A percentile compares a stretch with the other conserved stretches of the same genome.
Conservation (phyloP, 108 stramenopile species). For the Mayamaea pseudoterrestris region DNA sequence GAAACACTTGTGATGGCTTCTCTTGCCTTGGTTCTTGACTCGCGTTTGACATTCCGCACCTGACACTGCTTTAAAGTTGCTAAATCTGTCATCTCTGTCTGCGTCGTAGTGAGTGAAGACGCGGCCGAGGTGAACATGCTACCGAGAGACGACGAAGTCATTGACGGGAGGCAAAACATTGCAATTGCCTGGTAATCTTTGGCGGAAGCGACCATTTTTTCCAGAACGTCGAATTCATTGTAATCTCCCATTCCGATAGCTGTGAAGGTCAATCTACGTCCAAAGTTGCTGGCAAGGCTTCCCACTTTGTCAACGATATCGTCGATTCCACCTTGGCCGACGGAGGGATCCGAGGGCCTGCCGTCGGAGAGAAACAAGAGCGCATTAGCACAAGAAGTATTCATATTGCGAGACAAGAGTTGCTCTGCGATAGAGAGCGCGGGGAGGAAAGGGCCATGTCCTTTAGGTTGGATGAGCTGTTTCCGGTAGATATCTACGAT, state of each 20-base stretch:
- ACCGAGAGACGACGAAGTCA: constrained; percentile 1
- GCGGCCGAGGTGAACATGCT: background rate
- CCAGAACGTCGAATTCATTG: constrained; percentile 26
- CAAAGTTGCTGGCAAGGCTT: constrained; percentile 23
- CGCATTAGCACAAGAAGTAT: constrained; percentile 3
- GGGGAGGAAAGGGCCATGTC: constrained; percentile 16
- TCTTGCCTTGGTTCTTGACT: background rate
- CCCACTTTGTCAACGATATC: constrained; percentile 10
- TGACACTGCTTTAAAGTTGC: background rate
- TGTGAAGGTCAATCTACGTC: constrained; percentile 29
- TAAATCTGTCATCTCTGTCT: background rate
- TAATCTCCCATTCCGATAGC: constrained; percentile 32
- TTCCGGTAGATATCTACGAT: background rate
- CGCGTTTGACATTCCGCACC: background rate
- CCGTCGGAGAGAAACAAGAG: constrained; percentile 43
- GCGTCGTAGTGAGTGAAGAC: background rate
- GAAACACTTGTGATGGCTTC: background rate
- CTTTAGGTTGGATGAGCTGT: background rate
- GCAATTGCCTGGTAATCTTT: constrained; percentile 22
- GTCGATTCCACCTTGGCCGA: background rate
- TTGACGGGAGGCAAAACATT: constrained; percentile 14
- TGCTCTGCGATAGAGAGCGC: constrained; percentile 15
- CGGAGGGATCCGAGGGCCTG: constrained; percentile 24
- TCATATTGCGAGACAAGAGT: background rate
- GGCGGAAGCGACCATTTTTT: constrained; percentile 27